Evolutionary conservation across 2,329 filamentous ascomycete genomes (phyloP).

Genomic region (Aspergillus caelatus): DNA sequence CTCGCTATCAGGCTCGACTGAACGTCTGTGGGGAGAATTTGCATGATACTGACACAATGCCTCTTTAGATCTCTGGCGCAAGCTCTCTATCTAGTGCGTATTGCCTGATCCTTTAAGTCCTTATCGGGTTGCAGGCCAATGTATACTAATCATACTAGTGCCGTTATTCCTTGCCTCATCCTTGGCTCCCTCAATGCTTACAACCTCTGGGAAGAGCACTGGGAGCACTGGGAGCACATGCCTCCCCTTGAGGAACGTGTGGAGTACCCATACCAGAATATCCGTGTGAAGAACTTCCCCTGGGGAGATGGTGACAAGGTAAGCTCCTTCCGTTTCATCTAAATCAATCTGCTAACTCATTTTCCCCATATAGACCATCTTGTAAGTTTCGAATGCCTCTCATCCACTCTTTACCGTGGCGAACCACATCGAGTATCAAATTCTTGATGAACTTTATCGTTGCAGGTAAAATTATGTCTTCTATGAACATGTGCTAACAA

Average conservation of each 20-base stretch:
- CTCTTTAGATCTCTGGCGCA: constrained; percentile 82
- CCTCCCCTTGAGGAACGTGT: constrained; percentile 84
- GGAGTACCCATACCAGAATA: constrained; percentile 98
- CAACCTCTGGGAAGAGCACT: constrained; percentile 91
- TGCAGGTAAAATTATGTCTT: background rate
- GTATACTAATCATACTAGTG: constrained; percentile 54
- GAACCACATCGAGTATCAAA: background rate
- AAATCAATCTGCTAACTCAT: constrained; percentile 11
- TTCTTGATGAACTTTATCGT: background rate
- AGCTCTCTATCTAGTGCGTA: constrained; percentile 92
- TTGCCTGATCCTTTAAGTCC: constrained; percentile 9
- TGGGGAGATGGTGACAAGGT: constrained; percentile 98
- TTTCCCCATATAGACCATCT: constrained; percentile 57
- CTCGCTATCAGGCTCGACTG: background rate
- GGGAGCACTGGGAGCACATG: constrained; percentile 90
- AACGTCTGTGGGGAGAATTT: background rate
- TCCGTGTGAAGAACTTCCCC: constrained; percentile 91
- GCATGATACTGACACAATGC: constrained; percentile 29
- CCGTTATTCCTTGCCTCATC: constrained; percentile 71
- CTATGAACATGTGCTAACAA: background rate
- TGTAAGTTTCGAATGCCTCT: constrained; percentile 54
- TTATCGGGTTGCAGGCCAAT: background rate
- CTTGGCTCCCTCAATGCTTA: constrained; percentile 80
- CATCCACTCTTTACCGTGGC: background rate
- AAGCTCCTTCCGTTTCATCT: constrained; percentile 25